Conservation (phyloP, 192 early-diverging fungal genomes). For the Entophlyctis helioformis region DNA sequence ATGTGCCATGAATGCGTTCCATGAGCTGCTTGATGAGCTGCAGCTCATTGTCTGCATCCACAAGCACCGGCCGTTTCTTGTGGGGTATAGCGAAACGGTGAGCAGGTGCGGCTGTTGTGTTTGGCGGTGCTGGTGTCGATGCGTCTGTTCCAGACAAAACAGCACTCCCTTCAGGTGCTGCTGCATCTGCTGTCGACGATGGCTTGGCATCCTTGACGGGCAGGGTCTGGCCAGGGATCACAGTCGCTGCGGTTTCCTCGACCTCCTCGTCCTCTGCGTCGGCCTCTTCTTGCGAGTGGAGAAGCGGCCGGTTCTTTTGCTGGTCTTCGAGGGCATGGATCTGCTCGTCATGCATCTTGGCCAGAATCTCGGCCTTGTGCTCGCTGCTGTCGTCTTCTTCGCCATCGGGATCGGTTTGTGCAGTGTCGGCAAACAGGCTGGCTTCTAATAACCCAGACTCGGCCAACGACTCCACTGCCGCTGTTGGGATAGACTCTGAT, state of each 20-base stretch:
- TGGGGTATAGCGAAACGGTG: neutral
- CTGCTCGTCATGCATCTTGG: neutral
- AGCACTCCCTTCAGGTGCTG: neutral
- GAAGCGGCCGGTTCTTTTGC: neutral
- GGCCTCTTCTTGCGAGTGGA: neutral
- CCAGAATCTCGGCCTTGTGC: neutral
- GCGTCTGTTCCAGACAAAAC: neutral
- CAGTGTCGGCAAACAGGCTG: neutral
- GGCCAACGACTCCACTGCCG: neutral
- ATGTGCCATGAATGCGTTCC: slow-evolving; percentile 50
- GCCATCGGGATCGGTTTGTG: too few species aligned
- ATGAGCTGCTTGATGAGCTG: slow-evolving; percentile 37
- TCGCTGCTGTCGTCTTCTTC: neutral
- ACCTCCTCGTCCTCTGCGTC: neutral
- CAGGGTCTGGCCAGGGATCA: neutral
- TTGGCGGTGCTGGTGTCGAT: neutral
- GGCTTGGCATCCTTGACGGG: neutral
- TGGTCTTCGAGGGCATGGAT: neutral
- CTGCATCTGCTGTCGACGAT: neutral
- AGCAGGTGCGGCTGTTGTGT: neutral
- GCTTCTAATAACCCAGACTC: neutral
- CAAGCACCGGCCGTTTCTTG: slow-evolving; percentile 7
- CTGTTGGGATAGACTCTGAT: neutral
- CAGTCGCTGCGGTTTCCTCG: neutral
- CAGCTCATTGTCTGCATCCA: slow-evolving; percentile 31